Evolutionary conservation across 805 yeast species (phyloP), one percentile per base, ranked within the genome.

Genomic region (Zygotorulaspora florentina): DNA sequence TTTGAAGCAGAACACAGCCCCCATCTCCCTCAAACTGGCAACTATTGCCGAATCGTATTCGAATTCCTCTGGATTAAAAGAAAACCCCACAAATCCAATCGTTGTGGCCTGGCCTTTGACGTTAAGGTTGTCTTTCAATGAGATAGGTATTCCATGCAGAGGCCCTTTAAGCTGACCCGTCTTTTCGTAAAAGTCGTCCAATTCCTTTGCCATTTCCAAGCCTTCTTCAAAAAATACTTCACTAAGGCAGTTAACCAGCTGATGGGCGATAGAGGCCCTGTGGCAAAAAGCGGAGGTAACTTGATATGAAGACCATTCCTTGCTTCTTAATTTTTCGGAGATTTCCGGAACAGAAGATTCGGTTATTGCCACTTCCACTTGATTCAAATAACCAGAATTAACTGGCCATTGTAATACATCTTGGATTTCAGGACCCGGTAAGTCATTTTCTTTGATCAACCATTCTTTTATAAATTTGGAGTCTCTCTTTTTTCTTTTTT

Each of bases 81-180:
- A 60, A 62, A 67, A 58, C 0, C 74, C 74, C 36, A 80, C 85
- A 66, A 75, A 80, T 7, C 81, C 77, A 31, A 79, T 85, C 50
- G 77, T 77, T 13, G 83, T 79, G 53, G 76, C 71, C 50, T 69
- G 76, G 26, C 76, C 82, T 42, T 67, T 71, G 55, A 70, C 75
- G 48, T 73, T 70, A 57, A 79, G 73, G 59, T 81, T 87, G 58
- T 83, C 88, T 55, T 82, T 83, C 35, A 82, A 65, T 0, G 87
- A 81, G 35, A 83, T 63, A 13, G 88, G 88, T 29, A 83, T 67
- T 37, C 88, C 88, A 55, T 83, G 87, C 42, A 83, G 65, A 9
- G 86, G 84, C 34, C 88, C 88, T 27, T 76, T 63, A 1, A 80
- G 66, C 46, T 74, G 65, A n/a, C 80, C 80, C 41, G 76, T 70